phyloP scores from a whole-genome alignment of 352 stramenopile genomes.

The Globisporangium alternatum region DNA sequence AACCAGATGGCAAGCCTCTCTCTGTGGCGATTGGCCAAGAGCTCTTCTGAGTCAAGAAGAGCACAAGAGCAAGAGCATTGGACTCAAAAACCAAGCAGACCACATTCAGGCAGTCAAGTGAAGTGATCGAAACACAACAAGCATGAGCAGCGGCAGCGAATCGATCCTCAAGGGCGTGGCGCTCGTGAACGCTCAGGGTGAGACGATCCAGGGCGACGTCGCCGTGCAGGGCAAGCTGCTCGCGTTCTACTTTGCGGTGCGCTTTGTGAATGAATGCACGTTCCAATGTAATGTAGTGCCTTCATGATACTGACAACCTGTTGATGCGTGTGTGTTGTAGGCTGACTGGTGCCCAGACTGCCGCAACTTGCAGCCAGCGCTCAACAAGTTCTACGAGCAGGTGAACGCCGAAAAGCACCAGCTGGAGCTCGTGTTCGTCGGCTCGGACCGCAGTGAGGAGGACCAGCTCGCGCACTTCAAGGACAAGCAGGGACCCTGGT shows the following conservation, averaged over 20 bases:
- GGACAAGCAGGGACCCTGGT: conserved; percentile 73
- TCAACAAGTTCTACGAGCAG: conserved; percentile 73
- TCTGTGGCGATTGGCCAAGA: conserved; percentile 8
- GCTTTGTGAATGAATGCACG: background rate
- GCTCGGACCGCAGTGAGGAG: conserved; percentile 56
- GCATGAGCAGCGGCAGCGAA: conserved; percentile 19
- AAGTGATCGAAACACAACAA: background rate
- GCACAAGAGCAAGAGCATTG: background rate
- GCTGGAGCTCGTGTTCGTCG: conserved; percentile 78
- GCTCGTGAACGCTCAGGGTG: conserved; percentile 55
- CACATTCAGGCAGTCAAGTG: background rate
- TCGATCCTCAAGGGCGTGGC: conserved; percentile 48
- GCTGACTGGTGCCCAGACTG: conserved; percentile 85
- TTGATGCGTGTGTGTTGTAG: conserved; percentile 23
- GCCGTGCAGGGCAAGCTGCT: conserved; percentile 48
- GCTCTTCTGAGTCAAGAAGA: background rate
- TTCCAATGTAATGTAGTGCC: background rate
- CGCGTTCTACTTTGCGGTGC: conserved; percentile 78
- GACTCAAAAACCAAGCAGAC: background rate
- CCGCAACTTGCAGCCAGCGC: conserved; percentile 64
- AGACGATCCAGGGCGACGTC: conserved; percentile 43
- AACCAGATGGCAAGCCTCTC: conserved; percentile 2
- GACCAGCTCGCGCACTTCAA: conserved; percentile 64
- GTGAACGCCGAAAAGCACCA: conserved; percentile 34
- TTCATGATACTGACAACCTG: background rate